Evolutionary conservation across 352 stramenopile species (phyloP).

Genomic region (Pythium volutum): DNA sequence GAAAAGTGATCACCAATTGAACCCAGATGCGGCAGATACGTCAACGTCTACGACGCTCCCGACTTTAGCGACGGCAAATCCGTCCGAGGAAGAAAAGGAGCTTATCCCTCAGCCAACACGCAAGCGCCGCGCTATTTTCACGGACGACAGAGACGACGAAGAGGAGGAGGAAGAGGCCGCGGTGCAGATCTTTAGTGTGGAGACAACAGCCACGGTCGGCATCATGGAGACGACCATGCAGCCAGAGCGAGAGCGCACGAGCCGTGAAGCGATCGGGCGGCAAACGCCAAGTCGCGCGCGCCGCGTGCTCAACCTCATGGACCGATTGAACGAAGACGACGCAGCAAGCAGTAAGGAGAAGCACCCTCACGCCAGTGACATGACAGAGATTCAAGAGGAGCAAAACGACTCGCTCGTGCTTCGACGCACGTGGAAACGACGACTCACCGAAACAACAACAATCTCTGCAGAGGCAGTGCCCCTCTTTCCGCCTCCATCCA

Average conservation of each 20-base stretch:
- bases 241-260: slow-evolving; percentile 2
- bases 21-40: too few relatives aligned
- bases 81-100: neutral
- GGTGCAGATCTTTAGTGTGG: slow-evolving; percentile 7
- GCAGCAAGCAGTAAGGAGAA: neutral
- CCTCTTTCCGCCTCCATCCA: neutral
- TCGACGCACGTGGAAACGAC: slow-evolving; percentile 34
- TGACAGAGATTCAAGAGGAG: neutral
- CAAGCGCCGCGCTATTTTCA: slow-evolving; percentile 15
- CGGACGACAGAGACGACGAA: slow-evolving; percentile 5
- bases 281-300: neutral
- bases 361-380: neutral
- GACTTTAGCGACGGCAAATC: neutral
- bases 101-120: neutral
- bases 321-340: slow-evolving; percentile 6
- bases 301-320: slow-evolving; percentile 15
- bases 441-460: neutral
- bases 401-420: slow-evolving; percentile 9
- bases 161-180: neutral
- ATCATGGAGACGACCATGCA: slow-evolving; percentile 14
- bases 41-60: neutral
- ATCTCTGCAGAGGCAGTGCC: neutral
- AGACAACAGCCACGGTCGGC: neutral
- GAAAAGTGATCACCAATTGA: neutral
- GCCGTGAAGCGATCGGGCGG: neutral